These are phyloP conservation scores for Podospora pseudopauciseta DNA, from an alignment of 495 filamentous ascomycete genomes.

Conservation along the genomic window DNA sequence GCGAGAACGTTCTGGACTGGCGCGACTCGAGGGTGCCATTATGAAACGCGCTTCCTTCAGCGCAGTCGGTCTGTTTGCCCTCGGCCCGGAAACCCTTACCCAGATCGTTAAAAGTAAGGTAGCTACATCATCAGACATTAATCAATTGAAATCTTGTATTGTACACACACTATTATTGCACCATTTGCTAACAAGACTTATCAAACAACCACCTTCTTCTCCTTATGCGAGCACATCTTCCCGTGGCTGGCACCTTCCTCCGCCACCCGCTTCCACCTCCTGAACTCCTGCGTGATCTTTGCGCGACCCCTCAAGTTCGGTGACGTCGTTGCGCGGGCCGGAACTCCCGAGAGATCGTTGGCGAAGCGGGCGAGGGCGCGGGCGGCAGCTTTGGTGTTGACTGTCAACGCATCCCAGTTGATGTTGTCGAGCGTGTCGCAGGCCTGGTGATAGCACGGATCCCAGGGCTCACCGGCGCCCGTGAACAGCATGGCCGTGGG, in stretches of 20 bases:
- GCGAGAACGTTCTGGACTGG: not conserved
- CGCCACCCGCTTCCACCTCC: slow-evolving; percentile 16
- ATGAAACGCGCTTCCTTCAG: too few relatives aligned
- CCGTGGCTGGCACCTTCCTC: slow-evolving; percentile 13
- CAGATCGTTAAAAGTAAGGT: not conserved
- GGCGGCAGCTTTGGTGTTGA: slow-evolving; percentile 60
- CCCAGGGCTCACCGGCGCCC: slow-evolving; percentile 57
- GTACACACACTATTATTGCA: not conserved
- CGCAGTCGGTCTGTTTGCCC: too few relatives aligned
- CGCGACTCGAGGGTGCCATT: too few relatives aligned
- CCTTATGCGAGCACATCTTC: slow-evolving; percentile 21
- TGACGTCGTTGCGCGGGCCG: slow-evolving; percentile 23
- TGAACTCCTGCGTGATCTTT: slow-evolving; percentile 17
- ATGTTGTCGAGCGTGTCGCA: slow-evolving; percentile 60
- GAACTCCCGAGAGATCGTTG: slow-evolving; percentile 43
- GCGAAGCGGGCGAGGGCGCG: slow-evolving; percentile 48
- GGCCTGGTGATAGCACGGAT: slow-evolving; percentile 60
- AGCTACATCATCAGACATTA: too few relatives aligned
- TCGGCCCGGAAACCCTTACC: not conserved
- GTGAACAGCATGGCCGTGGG: slow-evolving; percentile 61
- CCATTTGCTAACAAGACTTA: not conserved
- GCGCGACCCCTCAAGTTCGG: slow-evolving; percentile 23
- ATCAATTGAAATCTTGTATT: not conserved
- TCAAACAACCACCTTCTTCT: slow-evolving; percentile 9
- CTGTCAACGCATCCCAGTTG: slow-evolving; percentile 54